phyloP scores from a whole-genome alignment of 2,329 filamentous ascomycete genomes.

The Ophiocordyceps robertsii region DNA sequence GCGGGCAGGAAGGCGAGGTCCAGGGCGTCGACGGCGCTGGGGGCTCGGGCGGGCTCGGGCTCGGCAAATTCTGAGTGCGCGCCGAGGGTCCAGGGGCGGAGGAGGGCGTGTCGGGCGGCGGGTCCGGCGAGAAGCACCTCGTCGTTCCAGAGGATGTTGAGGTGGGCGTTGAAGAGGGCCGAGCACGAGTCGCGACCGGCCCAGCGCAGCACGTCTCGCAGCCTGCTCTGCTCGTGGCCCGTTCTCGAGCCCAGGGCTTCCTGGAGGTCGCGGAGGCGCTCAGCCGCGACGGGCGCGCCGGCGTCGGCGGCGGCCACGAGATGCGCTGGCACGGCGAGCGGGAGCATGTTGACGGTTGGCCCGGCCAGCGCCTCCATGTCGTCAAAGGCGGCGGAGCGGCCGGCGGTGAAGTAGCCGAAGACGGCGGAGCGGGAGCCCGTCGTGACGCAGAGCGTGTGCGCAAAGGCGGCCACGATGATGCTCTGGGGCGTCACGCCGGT shows the following conservation, averaged over 20 bases:
- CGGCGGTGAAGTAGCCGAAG: not conserved
- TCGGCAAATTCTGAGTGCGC: not conserved
- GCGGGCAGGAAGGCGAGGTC: not conserved
- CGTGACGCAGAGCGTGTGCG: not conserved
- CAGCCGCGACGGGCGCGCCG: not conserved
- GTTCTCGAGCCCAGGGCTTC: not conserved
- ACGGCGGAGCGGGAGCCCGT: not conserved
- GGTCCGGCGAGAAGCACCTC: not conserved
- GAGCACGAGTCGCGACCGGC: not conserved
- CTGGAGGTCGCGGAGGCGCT: slow-evolving; percentile 1
- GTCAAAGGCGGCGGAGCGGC: not conserved
- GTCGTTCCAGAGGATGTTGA: slow-evolving; percentile 3
- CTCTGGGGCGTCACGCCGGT: slow-evolving; percentile 1
- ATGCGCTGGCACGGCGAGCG: not conserved
- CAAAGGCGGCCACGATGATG: slow-evolving; percentile 3
- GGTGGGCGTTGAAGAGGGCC: slow-evolving; percentile 1
- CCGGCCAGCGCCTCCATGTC: not conserved
- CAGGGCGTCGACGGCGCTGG: not conserved
- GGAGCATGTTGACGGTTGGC: not conserved
- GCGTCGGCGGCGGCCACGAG: not conserved
- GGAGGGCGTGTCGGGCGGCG: not conserved
- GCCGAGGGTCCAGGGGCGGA: not conserved
- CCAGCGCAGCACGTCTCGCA: slow-evolving; percentile 1
- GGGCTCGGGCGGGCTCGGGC: not conserved
- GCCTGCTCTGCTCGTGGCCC: slow-evolving; percentile 3